phyloP scores from a whole-genome alignment of 1,284 basidiomycete species.

The Apiotrichum sp. region DNA sequence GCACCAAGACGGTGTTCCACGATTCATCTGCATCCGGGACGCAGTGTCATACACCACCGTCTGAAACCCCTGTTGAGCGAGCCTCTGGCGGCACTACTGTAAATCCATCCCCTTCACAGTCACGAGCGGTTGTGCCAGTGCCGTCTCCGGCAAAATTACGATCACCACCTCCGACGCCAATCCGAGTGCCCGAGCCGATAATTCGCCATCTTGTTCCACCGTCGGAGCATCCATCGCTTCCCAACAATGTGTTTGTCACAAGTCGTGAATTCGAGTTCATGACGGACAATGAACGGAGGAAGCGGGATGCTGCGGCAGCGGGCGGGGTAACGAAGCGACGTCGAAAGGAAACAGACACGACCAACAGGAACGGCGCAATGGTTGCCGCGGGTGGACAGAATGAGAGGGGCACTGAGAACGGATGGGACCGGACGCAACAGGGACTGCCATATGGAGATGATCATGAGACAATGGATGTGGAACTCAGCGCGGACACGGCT shows the following conservation, averaged over 20 bases:
- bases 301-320: not conserved
- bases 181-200: conserved; percentile 4
- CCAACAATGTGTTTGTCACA: conserved; percentile 39
- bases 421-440: too few relatives aligned
- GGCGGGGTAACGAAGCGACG: not conserved
- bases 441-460: too few relatives aligned
- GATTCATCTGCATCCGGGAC: not conserved
- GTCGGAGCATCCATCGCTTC: conserved; percentile 24
- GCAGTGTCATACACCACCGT: too few relatives aligned
- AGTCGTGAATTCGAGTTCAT: conserved; percentile 22
- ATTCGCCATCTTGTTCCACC: conserved; percentile 21
- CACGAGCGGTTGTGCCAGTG: not conserved
- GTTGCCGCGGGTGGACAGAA: too few relatives aligned
- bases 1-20: conserved; percentile 31
- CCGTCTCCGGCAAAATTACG: not conserved
- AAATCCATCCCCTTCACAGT: not conserved
- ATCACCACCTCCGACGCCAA: conserved; percentile 7
- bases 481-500: not conserved
- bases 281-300: conserved; percentile 9
- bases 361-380: not conserved
- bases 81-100: not conserved
- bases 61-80: too few relatives aligned
- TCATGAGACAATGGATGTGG: conserved; percentile 9
- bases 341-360: not conserved
- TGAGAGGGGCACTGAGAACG: too few relatives aligned